Base-by-base conservation (phyloP, 2,329 filamentous ascomycete species). In the Phyllosticta citrichinensis region DNA sequence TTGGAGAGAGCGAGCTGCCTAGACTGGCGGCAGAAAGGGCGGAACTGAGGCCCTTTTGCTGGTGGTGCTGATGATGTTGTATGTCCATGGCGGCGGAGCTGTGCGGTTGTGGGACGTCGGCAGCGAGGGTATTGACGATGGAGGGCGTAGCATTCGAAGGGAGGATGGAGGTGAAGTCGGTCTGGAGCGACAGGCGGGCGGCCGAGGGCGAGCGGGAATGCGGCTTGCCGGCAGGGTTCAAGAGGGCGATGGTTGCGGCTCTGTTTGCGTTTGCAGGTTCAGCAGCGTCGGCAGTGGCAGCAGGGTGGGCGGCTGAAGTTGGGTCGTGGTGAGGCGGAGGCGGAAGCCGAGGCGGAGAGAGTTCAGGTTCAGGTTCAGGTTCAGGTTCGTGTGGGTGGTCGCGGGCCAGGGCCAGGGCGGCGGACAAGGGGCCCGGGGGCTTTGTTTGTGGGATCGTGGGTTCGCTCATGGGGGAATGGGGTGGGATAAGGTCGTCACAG, bases 11-110 rank as follows among this genome's bases (percentile, higher is more conserved):
- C 33, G 77, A 79, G 3, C 74, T 75, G 1, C 71, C 66, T 64
- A 79, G 73, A 66, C 77, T 78, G 53, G 69, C 71, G 17, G 72
- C 72, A 2, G 77, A 79, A 56, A 77, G 69, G 30, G 71, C 72
- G 52, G 72, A 75, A 57, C 75, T 66, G 62, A 78, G 63, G 53
- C 57, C 59, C 25, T 25, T 50, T 55, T 24, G 20, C 25, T 64
- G 33, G 6, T 64, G 53, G 27, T 33, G 20, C 25, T 40, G 33
- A 2, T 40, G 33, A 56, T 67, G 68, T 63, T 71, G 66, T 63
- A 76, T 70, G 64, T 65, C 69, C 68, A 72, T 75, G 62, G 71
- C 73, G 68, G 68, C 72, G 58, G 67, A 74, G 70, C 66, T 71
- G 62, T 68, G 69, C 64, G 69, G 66, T 64, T 67, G 66, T 64